Evolutionary conservation across 2,329 filamentous ascomycete species (phyloP), one percentile per base, ranked within the genome.

Genomic region (Trichoderma breve): DNA sequence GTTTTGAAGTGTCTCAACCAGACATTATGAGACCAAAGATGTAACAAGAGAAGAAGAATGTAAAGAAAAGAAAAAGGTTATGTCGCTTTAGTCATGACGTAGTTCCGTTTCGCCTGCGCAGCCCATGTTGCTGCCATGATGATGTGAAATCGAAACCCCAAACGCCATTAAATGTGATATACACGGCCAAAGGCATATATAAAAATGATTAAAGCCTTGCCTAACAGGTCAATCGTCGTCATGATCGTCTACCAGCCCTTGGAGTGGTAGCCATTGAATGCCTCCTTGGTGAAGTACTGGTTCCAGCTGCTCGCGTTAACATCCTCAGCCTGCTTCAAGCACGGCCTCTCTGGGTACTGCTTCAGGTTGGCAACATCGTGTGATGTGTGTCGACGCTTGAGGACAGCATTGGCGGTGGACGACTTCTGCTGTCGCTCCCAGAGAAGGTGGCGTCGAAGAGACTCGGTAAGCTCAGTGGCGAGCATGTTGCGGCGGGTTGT

Each of bases 361-460:
- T 92, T 92, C 57, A 98, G 86, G 81, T 97, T 97, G 73, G 93
- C 92, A 74, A 98, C 90, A 79, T 98, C 95, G 75, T 95, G 93
- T 3, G 95, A 93, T 8, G 95, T 97, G 80, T 98, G 94, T 73
- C 94, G 88, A 74, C 95, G 90, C 86, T 97, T 97, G 72, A 97
- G 87, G 70, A 95, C 93, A 1, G 95, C 94, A 74, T 95, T 95
- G 77, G 91, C 93, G 8, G 94, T 95, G 39, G 93, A 92, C 72
- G 93, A 94, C 87, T 96, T 97, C 79, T 98, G 95, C 79, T 97
- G 94, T 67, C 96, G 92, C 81, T 99, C 96, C 93, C 94, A 97
- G 18, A 98, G 88, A 18, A 99, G 90, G 77, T 98, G 93, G 76
- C 94, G 93, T 26, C 96, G 90, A 4, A 99, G 90, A 26, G 94